Evolutionary conservation across 345 rosid species (phyloP).

Genomic region (Murraya paniculata): DNA sequence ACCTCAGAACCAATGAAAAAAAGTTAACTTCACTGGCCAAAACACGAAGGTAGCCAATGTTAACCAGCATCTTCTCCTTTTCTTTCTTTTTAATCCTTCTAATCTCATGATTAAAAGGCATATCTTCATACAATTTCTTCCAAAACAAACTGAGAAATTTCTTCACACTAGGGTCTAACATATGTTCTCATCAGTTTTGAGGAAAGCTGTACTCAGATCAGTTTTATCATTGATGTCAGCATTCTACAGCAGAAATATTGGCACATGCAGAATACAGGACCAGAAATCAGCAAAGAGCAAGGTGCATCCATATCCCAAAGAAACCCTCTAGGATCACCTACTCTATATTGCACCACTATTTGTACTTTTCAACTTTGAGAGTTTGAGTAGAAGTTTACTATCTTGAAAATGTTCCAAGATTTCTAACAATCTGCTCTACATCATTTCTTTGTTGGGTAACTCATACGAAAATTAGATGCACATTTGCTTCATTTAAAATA

Average conservation of each 20-base stretch:
- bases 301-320: background rate
- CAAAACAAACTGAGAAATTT: background rate
- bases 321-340: background rate
- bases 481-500: background rate
- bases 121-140: background rate
- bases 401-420: background rate
- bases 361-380: background rate
- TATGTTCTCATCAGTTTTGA: background rate
- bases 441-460: background rate
- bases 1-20: background rate
- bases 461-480: background rate
- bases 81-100: background rate
- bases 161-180: background rate
- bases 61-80: background rate
- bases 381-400: background rate
- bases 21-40: background rate
- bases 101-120: background rate
- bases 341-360: background rate
- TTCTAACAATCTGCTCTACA: background rate
- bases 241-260: background rate
- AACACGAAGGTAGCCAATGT: background rate
- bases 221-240: background rate
- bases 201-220: background rate
- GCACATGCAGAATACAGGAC: background rate
- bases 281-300: background rate